Conservation (phyloP, 768 basidiomycete genomes). For the Hygrocybe punicea region DNA sequence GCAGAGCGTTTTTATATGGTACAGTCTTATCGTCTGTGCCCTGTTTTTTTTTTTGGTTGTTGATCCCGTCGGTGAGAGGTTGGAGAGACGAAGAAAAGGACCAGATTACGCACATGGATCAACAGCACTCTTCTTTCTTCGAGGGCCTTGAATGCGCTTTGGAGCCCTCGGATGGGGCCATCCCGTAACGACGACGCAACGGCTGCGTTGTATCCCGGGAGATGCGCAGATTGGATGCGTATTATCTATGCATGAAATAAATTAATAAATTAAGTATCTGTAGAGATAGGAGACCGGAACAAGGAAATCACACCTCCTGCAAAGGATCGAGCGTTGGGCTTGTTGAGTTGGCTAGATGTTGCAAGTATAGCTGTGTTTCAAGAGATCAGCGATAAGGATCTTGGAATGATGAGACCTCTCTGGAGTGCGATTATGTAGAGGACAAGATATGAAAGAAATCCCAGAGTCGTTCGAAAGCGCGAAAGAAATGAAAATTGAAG, state of each 20-base stretch:
- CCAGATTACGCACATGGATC: slow-evolving; percentile 51
- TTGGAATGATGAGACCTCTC: too few species aligned
- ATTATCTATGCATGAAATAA: slow-evolving; percentile 62
- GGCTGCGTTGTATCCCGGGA: slow-evolving; percentile 70
- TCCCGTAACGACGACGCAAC: slow-evolving; percentile 73
- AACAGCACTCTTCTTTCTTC: slow-evolving; percentile 51
- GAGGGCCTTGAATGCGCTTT: slow-evolving; percentile 51
- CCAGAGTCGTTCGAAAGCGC: too few species aligned
- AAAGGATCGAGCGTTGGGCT: slow-evolving; percentile 33
- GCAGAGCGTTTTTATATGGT: slow-evolving; percentile 49
- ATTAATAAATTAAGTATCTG: not conserved
- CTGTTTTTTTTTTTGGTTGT: slow-evolving; percentile 25
- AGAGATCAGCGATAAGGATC: not conserved
- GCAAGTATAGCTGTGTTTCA: slow-evolving; percentile 46
- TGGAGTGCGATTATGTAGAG: too few species aligned
- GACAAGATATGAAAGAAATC: too few species aligned
- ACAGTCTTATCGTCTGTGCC: slow-evolving; percentile 61
- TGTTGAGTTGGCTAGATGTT: slow-evolving; percentile 43
- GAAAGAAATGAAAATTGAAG: not conserved
- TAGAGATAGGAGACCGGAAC: not conserved
- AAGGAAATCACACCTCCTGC: slow-evolving; percentile 36
- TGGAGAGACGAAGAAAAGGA: slow-evolving; percentile 6
- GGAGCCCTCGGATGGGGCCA: slow-evolving; percentile 66
- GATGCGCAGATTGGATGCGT: slow-evolving; percentile 72
- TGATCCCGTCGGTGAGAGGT: too few species aligned